Conservation (phyloP, 2,329 filamentous ascomycete species). For the Sporothrix schenckii region DNA sequence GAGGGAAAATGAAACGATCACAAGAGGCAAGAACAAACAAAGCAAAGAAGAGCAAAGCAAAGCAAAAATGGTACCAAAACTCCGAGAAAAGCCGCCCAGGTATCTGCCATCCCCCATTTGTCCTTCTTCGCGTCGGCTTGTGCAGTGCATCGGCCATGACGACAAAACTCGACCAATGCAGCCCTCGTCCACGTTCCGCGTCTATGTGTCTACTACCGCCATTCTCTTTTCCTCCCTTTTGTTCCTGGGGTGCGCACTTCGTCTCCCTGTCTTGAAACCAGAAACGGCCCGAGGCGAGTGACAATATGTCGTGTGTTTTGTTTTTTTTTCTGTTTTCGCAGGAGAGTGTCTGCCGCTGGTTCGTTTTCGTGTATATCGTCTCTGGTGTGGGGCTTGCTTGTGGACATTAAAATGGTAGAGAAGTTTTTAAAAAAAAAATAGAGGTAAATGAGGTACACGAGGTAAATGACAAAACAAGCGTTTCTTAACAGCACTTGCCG, state of each 20-base stretch:
- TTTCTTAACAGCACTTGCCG: constrained; percentile 75
- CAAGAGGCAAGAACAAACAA: neutral
- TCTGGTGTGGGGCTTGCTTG: neutral
- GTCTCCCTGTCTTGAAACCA: neutral
- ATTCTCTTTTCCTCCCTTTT: neutral
- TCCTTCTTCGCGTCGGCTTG: constrained; percentile 7
- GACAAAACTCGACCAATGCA: neutral
- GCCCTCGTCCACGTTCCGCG: neutral
- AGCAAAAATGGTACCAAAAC: constrained; percentile 31
- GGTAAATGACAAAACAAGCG: neutral
- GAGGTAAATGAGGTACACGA: neutral
- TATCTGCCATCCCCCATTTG: constrained; percentile 30
- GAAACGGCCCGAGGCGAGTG: constrained; percentile 3
- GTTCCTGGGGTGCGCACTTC: too few species aligned
- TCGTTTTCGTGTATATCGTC: constrained; percentile 16
- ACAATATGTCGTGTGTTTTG: neutral
- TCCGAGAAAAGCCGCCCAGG: constrained; percentile 32
- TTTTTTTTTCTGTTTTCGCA: constrained; percentile 4
- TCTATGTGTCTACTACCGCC: neutral
- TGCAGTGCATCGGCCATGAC: neutral
- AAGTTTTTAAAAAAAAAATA: constrained; percentile 2
- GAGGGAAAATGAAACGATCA: neutral
- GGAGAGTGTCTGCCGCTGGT: neutral
- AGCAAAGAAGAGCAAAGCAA: constrained; percentile 13
- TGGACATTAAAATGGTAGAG: neutral